Base-by-base conservation (phyloP, 2,329 filamentous ascomycete genomes). In the Apiospora aurea region DNA sequence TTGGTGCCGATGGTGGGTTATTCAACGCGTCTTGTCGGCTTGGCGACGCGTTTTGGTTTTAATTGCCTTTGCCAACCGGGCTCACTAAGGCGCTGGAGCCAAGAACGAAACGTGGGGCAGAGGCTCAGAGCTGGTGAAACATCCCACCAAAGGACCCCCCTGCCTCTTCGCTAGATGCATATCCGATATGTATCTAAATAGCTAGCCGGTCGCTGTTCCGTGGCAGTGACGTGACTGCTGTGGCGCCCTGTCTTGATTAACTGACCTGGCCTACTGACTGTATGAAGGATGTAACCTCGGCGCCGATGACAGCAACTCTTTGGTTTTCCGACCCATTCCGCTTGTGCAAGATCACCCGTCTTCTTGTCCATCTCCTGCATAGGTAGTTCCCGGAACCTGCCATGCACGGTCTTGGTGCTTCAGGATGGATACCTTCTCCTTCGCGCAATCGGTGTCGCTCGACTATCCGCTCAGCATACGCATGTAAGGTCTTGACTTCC, bases 351-450 rank as follows among this genome's bases (percentile, higher is more conserved):
- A 47, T 38, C 21, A 2, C 16, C 11, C n/a, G 14, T 46, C 67
- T 5, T 29, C 34, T 34, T 34, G 34, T n/a, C 41, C 34, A 13
- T 64, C 29, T 24, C n/a, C 18, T n/a, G 21, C 57, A 13, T n/a
- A 64, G 57, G 57, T 41, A 41, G 34, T 38, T 41, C 57, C 18
- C 34, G 21, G 57, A 41, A 64, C 21, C 57, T 69, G 67, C 34
- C 44, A 69, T 69, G 44, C 44, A 38, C 49, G 67, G 67, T 29
- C 70, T 16, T 49, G 16, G 43, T 26, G 46, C 49, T 44, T 72
- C 61, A 75, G 66, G 61, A 98, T 98, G 94, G 96, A 99, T 84
- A 93, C 95, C 70, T 98, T 97, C 83, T 97, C 95, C 43, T 98
- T 98, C 85, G 95, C 94, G 76, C 94, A 92, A 79, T 97, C 96